Evolutionary conservation across 768 basidiomycete species (phyloP), one percentile per base, ranked within the genome.

Genomic region (Trametes maxima): DNA sequence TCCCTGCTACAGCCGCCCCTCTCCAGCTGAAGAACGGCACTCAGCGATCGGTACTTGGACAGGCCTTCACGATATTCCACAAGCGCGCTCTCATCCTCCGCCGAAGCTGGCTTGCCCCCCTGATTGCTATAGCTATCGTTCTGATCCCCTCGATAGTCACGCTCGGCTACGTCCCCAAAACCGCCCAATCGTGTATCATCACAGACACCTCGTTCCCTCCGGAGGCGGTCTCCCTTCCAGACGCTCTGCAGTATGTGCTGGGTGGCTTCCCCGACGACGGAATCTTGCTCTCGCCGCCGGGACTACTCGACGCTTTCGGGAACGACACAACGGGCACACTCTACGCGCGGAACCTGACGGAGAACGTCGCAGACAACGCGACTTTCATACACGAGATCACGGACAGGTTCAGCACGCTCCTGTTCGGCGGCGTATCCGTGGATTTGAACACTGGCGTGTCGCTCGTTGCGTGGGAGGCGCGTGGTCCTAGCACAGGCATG

Each of bases 391-490:
- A 79, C 24, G 78, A 75, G 5, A 81, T 91, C 57, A 62, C 76
- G 28, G 74, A 79, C 45, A 74, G 85, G 49, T 87, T 82, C 70
- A 74, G 72, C 21, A 82, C 85, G 58, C 70, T 88, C 17, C 74
- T 82, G 0, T 68, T 85, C 16, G 91, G 91, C 35, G 91, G 91
- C 35, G 72, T 92, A 24, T 90, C 90, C 0, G 66, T 90, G 13
- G 80, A 91, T 59, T 35, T 73, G 5, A 60, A 77, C 28, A 79
- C 81, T 0, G 80, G 82, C 0, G 70, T 79, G 13, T 74, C 86
- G 0, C 67, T 90, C 45, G 66, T 92, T 35, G 89, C 91, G 24
- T 92, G 89, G 87, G 86, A 92, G 70, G 87, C 84, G 2, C 74
- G 78, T 0, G 76, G 85, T 6, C 85, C 88, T 5, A 85, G 85